These are phyloP conservation scores for Daldinia eschscholtzii DNA, from an alignment of 2,329 filamentous ascomycete genomes.

Conservation along the genomic window DNA sequence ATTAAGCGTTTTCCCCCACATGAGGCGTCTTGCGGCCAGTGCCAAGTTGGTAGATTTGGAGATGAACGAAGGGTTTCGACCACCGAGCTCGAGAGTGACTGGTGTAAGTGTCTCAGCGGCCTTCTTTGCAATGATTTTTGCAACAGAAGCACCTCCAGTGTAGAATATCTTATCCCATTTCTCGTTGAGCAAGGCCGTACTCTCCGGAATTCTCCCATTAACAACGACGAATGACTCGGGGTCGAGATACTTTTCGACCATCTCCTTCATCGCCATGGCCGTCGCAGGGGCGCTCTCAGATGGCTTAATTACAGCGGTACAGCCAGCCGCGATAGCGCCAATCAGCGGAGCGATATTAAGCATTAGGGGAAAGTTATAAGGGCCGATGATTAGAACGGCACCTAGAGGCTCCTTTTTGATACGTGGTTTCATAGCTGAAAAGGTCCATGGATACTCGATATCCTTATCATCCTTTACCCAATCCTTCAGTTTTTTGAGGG, in stretches of 20 bases:
- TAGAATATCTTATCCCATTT: slow-evolving; percentile 99
- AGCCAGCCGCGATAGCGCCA: slow-evolving; percentile 92
- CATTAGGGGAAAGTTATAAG: slow-evolving; percentile 94
- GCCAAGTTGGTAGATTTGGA: slow-evolving; percentile 84
- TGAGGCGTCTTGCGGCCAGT: slow-evolving; percentile 83
- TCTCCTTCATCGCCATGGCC: slow-evolving; percentile 82
- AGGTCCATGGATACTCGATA: slow-evolving; percentile 75
- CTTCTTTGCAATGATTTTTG: slow-evolving; percentile 89
- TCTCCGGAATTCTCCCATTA: slow-evolving; percentile 85
- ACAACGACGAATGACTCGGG: slow-evolving; percentile 79
- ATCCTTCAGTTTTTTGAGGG: slow-evolving; percentile 80
- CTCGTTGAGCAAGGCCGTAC: slow-evolving; percentile 82
- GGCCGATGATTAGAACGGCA: slow-evolving; percentile 84
- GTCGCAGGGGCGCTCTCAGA: slow-evolving; percentile 83
- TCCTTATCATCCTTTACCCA: slow-evolving; percentile 87
- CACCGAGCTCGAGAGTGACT: slow-evolving; percentile 89
- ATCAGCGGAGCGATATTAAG: slow-evolving; percentile 82
- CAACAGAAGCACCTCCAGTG: slow-evolving; percentile 83
- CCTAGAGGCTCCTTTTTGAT: slow-evolving; percentile 92
- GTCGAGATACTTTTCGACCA: slow-evolving; percentile 82
- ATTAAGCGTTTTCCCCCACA: slow-evolving; percentile 91
- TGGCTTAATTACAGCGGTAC: slow-evolving; percentile 90
- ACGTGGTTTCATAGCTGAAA: slow-evolving; percentile 77
- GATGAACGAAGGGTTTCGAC: slow-evolving; percentile 90
- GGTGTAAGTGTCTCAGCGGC: slow-evolving; percentile 91